Evolutionary conservation across 2,329 filamentous ascomycete genomes (phyloP), one percentile per base, ranked within the genome.

Genomic region (Arthroderma sp.): DNA sequence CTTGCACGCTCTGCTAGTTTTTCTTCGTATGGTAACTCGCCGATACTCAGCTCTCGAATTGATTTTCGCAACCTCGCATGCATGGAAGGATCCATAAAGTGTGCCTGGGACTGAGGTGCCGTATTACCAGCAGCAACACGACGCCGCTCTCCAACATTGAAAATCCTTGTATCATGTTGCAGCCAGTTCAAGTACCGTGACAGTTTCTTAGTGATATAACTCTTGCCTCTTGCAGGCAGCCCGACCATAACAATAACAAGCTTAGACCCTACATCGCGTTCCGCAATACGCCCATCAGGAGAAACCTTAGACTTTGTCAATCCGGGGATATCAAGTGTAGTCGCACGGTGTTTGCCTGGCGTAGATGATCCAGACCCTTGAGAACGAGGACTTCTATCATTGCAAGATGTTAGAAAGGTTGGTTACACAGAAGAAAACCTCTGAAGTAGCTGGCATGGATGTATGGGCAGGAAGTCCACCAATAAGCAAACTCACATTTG

Each of bases 171-270:
- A 58, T 94, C 86, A 65, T 98, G 89, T 60, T 98, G 91, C 58
- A 95, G 80, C 91, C 91, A 98, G 41, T 93, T 89, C 42, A 98
- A 70, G 61, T 96, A 98, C 50, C 91, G 78, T 48, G 91, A 84
- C 51, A 98, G 77, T 69, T 98, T 98, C 72, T 96, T 96, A 50
- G 91, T 96, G 57, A 98, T 94, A 66, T 98, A 98, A 45, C 88
- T 95, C 69, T 98, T 98, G 60, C 91, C 91, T 57, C 91, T 75
- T 6, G 91, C 91, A 2, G 91, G 91, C 56, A 98, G 69, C 51
- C 91, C 91, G 49, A 98, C 91, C 91, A 98, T 98, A 62, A 98
- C 80, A 57, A 98, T 94, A 59, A 96, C 86, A 50, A 98, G 73
- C 71, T 98, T 98, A 36, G 91, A 84, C 41, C 88, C 91, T 41